Conservation (phyloP, 2,329 filamentous ascomycete genomes). For the Chrysoporthe cubensis region DNA sequence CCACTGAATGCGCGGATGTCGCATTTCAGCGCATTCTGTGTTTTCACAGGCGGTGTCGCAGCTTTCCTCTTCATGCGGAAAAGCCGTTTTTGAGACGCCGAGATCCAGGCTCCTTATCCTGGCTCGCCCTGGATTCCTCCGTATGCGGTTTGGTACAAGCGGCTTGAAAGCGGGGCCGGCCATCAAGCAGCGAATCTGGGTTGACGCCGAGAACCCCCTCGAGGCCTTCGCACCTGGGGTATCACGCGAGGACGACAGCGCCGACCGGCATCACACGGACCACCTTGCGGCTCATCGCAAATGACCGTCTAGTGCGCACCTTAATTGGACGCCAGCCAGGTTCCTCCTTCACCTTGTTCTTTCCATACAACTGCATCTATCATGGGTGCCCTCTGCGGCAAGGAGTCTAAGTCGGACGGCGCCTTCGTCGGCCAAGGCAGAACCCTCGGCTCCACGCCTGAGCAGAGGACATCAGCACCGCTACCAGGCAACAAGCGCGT, state of each 20-base stretch:
- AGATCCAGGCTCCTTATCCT: background rate
- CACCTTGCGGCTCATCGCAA: background rate
- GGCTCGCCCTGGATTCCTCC: background rate
- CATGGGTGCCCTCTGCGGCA: conserved; percentile 91
- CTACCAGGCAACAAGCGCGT: conserved; percentile 50
- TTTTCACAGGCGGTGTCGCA: background rate
- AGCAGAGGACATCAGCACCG: conserved; percentile 53
- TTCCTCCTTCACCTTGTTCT: background rate
- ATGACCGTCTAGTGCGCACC: background rate
- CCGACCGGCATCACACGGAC: conserved; percentile 2
- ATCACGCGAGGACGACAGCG: background rate
- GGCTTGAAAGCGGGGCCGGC: conserved; percentile 1
- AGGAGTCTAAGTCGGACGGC: conserved; percentile 64
- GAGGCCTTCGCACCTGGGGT: background rate
- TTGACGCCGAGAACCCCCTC: background rate
- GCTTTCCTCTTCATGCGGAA: background rate
- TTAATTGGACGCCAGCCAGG: background rate
- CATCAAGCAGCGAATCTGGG: conserved; percentile 1
- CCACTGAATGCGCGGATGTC: background rate
- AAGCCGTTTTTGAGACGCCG: background rate
- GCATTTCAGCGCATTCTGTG: background rate
- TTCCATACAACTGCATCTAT: background rate
- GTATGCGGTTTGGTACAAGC: background rate
- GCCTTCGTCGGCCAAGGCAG: conserved; percentile 75
- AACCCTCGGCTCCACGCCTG: conserved; percentile 63